Evolutionary conservation across 2,329 filamentous ascomycete genomes (phyloP), one percentile per base, ranked within the genome.

Genomic region (Karstenula rhodostoma): DNA sequence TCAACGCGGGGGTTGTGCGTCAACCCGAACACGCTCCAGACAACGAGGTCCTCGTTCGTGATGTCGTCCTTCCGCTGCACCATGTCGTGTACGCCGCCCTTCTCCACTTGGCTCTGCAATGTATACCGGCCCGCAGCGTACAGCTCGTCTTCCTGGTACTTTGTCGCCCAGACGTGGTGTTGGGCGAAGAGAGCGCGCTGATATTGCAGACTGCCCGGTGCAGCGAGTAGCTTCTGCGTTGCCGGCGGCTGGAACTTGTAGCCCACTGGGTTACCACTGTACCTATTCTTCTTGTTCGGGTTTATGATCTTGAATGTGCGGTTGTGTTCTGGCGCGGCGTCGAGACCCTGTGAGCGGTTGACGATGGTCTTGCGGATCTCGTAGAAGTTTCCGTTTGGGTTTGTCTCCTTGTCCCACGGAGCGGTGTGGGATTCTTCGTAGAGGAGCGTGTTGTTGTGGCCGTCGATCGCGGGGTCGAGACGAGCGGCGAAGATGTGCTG

Each of bases 401-500:
- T 90, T 2, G 82, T 84, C 23, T 81, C 72, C 0, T 83, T 78
- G 63, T 86, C 81, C 68, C 80, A 79, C 1, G 82, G 80, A 1
- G 83, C 78, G 0, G 82, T 73, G 37, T 83, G 79, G 0, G 84
- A 83, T 70, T 88, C 85, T 68, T 87, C 84, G 53, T 82, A 77
- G 8, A 85, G 73, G 6, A 89, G 75, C 0, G 82, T 83, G 62
- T 88, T 89, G 2, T 79, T 68, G 68, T 84, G 78, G 23, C 82
- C 78, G 64, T 90, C 87, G 42, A 90, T 82, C 9, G 85, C 85
- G 0, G 89, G 88, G 66, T 92, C 89, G 51, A 91, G 85, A 1
- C 73, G 71, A 8, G 71, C 67, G 13, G 72, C 73, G 71, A 92
- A 91, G 46, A 91, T 82, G 76, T 92, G 89, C 72, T 92, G 89